A percentile compares a stretch with the other conserved stretches of the same genome.
Conservation (phyloP, 768 basidiomycete genomes). For the Nevesoporus exiguus region DNA sequence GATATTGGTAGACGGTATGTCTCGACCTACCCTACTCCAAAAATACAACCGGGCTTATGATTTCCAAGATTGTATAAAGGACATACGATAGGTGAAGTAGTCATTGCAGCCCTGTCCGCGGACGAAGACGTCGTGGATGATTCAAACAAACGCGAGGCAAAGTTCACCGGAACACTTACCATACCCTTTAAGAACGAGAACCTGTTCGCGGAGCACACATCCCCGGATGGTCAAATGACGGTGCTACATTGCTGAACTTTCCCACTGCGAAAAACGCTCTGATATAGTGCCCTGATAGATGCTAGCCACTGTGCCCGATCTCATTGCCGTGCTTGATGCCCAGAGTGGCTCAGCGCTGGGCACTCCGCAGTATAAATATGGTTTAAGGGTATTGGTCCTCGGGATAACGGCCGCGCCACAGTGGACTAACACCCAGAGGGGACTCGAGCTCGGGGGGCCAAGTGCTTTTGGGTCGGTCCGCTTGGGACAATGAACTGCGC, state of each 20-base stretch:
- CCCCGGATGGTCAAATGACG: conserved; percentile 26
- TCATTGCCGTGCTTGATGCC: conserved; percentile 61
- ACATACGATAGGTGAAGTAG: conserved; percentile 38
- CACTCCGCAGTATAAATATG: conserved; percentile 60
- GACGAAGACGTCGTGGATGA: conserved; percentile 31
- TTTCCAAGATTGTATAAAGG: conserved; percentile 33
- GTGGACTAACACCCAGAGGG: conserved; percentile 50
- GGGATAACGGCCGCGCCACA: conserved; percentile 47
- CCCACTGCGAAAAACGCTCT: neutral
- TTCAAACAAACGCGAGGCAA: conserved; percentile 11
- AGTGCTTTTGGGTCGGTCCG: conserved; percentile 47
- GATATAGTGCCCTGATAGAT: conserved; percentile 32
- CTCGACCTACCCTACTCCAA: neutral
- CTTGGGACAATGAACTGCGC: neutral
- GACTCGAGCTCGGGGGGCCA: conserved; percentile 51
- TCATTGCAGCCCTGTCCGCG: conserved; percentile 27
- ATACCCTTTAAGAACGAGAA: conserved; percentile 68
- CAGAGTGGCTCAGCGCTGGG: conserved; percentile 60
- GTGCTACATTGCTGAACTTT: conserved; percentile 7
- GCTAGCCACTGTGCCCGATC: conserved; percentile 58
- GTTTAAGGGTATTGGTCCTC: conserved; percentile 54
- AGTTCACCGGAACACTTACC: conserved; percentile 34
- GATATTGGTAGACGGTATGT: conserved; percentile 41
- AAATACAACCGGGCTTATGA: neutral
- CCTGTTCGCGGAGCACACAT: conserved; percentile 44